Evolutionary conservation across 305 asterid species (phyloP).

Genomic region (Rubia peregrina): DNA sequence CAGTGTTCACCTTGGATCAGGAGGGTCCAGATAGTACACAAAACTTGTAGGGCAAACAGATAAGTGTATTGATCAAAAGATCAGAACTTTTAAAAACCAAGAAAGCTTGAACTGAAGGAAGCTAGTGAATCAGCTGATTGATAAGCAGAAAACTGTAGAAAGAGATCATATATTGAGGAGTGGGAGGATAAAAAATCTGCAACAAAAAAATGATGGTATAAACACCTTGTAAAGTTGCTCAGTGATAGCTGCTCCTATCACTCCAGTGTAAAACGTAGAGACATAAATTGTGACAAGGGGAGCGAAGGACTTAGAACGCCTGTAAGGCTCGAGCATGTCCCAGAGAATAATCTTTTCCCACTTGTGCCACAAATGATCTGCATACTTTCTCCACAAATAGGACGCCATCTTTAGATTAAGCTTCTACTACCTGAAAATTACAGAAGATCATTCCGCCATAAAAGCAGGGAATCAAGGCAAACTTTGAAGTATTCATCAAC

Average conservation of each 20-base stretch:
- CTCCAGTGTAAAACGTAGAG: conserved; percentile 76
- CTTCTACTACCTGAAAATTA: conserved; percentile 17
- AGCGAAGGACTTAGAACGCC: conserved; percentile 69
- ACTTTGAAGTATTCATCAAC: background rate
- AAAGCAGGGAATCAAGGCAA: background rate
- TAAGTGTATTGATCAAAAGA: background rate
- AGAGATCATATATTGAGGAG: background rate
- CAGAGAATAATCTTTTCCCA: conserved; percentile 76
- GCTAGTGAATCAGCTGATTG: background rate
- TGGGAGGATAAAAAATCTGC: background rate
- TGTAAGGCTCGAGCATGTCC: conserved; percentile 83
- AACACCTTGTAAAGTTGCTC: conserved; percentile 75
- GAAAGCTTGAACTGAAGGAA: background rate
- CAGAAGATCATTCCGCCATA: conserved; percentile 7
- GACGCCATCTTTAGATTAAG: conserved; percentile 35
- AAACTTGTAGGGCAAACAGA: background rate
- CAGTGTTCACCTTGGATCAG: background rate
- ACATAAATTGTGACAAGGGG: conserved; percentile 67
- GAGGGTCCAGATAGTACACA: background rate
- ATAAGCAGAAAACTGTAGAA: background rate
- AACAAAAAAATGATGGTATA: background rate
- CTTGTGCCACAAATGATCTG: conserved; percentile 56
- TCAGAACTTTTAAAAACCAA: background rate
- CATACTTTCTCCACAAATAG: conserved; percentile 80
- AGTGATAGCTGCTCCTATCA: conserved; percentile 70